Evolutionary conservation across 306 rosid species (phyloP).

Genomic region (Prosopis cineraria): DNA sequence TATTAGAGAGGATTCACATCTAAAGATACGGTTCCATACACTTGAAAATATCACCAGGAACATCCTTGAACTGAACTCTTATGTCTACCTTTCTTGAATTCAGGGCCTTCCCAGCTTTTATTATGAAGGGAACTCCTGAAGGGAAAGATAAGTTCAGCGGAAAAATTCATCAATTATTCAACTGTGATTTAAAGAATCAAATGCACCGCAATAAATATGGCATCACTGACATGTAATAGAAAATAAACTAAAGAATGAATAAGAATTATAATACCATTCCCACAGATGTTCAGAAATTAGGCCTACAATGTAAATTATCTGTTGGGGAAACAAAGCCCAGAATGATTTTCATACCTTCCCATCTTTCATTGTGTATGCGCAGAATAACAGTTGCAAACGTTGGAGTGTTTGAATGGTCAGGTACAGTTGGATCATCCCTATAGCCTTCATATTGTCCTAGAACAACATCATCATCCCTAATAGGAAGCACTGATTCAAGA

Average conservation of each 20-base stretch:
- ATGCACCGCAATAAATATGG: not conserved
- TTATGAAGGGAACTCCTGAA: conserved; percentile 87
- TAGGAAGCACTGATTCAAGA: conserved; percentile 88
- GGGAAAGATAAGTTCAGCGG: not conserved
- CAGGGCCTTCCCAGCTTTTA: conserved; percentile 96
- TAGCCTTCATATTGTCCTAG: conserved; percentile 97
- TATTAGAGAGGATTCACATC: conserved; percentile 22
- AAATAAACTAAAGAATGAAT: not conserved
- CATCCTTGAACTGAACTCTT: conserved; percentile 92
- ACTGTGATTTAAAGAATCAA: not conserved
- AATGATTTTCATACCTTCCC: conserved; percentile 73
- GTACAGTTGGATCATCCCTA: conserved; percentile 93
- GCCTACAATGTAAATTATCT: not conserved
- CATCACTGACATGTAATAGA: not conserved
- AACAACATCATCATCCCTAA: conserved; percentile 80
- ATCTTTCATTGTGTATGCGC: conserved; percentile 90
- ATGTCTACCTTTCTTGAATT: conserved; percentile 87
- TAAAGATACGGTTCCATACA: conserved; percentile 53
- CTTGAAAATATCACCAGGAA: conserved; percentile 93
- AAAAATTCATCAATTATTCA: not conserved
- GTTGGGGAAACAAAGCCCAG: conserved; percentile 16
- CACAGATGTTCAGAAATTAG: not conserved
- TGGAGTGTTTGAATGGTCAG: conserved; percentile 90
- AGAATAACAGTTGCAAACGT: conserved; percentile 86
- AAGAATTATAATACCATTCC: not conserved